Conservation (phyloP, 2,329 filamentous ascomycete genomes). For the Arthrobotrys musiformis region DNA sequence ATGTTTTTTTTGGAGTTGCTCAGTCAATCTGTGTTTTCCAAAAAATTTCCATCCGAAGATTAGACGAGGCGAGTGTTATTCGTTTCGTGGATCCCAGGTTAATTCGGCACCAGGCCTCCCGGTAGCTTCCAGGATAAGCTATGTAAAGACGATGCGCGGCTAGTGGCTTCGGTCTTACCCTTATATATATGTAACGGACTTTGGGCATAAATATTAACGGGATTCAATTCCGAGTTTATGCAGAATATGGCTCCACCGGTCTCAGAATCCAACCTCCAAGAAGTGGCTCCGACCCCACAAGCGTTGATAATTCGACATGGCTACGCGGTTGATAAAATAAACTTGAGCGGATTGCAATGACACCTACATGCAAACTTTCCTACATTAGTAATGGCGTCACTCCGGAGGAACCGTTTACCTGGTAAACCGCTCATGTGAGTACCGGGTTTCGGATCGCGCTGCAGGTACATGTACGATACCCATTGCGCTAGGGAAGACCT, state of each 20-base stretch:
- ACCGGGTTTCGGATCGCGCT: conserved; percentile 9
- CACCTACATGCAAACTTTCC: not conserved
- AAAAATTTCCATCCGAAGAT: conserved; percentile 1
- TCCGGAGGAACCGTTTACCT: conserved; percentile 29
- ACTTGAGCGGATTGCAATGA: not conserved
- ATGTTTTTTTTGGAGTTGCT: no score
- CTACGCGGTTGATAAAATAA: not conserved
- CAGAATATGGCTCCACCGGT: not conserved
- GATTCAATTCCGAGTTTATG: conserved; percentile 29
- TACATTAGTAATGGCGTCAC: not conserved
- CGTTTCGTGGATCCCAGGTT: not conserved
- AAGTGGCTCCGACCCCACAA: not conserved
- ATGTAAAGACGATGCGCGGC: not conserved
- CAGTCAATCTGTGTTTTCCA: not conserved
- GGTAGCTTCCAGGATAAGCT: not conserved
- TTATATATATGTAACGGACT: not conserved
- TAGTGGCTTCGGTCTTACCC: not conserved
- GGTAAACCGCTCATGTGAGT: conserved; percentile 47
- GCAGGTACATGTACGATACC: conserved; percentile 25
- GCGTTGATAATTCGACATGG: not conserved
- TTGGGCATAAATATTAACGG: not conserved
- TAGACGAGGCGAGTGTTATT: not conserved
- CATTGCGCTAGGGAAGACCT: not conserved
- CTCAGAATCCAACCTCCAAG: not conserved
- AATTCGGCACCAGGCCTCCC: conserved; percentile 17